These are phyloP conservation scores for Paramecium tetraurelia DNA, from an alignment of 73 alveolate species.

Conservation along the genomic window DNA sequence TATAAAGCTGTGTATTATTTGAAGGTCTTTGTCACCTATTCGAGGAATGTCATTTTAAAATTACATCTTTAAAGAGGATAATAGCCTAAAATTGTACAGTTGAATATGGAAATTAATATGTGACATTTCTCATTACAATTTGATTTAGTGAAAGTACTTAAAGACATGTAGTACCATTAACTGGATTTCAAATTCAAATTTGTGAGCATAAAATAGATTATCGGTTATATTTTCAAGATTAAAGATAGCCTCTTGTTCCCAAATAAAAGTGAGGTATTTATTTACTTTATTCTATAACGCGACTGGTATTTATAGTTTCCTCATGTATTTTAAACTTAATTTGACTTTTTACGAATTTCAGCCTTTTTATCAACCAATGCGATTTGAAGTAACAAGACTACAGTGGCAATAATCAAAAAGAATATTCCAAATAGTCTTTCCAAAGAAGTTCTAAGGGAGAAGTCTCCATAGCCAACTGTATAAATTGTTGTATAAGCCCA, in stretches of 20 bases:
- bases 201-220: not conserved
- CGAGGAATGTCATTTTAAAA: not conserved
- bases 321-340: not conserved
- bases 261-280: not conserved
- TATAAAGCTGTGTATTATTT: slow-evolving; percentile 30
- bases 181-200: not conserved
- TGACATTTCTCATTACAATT: too few relatives aligned
- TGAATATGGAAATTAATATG: too few relatives aligned
- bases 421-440: slow-evolving; percentile 71
- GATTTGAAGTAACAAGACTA: slow-evolving; percentile 65
- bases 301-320: not conserved
- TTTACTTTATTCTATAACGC: not conserved
- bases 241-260: slow-evolving; percentile 30
- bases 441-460: slow-evolving; percentile 60
- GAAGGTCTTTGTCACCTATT: not conserved
- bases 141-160: too few relatives aligned
- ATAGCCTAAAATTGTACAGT: slow-evolving; percentile 5
- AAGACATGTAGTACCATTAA: too few relatives aligned
- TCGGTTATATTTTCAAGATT: slow-evolving; percentile 9
- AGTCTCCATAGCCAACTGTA: slow-evolving; percentile 87
- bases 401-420: slow-evolving; percentile 69
- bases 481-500: slow-evolving; percentile 71
- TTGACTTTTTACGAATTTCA: slow-evolving; percentile 6
- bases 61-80: not conserved
- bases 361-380: slow-evolving; percentile 56